These are phyloP conservation scores for Eucalyptus erythrocorys DNA, from an alignment of 345 rosid genomes.

Conservation along the genomic window DNA sequence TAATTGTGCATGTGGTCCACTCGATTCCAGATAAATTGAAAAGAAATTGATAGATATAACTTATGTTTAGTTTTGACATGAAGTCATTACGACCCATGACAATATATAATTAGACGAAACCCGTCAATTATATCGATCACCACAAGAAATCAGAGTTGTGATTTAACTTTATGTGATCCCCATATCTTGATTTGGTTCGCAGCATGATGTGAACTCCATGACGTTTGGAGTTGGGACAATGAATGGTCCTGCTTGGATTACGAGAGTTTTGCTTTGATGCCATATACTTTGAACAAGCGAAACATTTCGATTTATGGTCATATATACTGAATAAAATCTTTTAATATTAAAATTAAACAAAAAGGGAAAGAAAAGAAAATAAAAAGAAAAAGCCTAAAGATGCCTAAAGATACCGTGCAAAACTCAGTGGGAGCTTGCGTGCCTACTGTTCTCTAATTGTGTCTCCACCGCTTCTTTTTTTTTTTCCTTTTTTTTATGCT, in stretches of 20 bases:
- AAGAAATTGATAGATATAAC: no score
- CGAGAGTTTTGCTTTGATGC: background rate
- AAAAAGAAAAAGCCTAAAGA: background rate
- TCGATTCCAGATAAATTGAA: no score
- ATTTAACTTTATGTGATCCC: no score
- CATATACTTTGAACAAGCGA: background rate
- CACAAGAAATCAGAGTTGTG: no score
- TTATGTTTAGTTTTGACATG: no score
- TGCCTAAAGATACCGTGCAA: background rate
- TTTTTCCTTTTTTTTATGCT: fast-evolving
- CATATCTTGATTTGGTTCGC: background rate
- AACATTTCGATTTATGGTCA: background rate
- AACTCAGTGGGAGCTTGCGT: background rate
- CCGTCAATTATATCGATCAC: no score
- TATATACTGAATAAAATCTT: background rate
- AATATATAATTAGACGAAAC: no score
- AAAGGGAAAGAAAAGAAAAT: background rate
- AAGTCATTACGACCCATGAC: no score
- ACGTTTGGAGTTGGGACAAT: background rate
- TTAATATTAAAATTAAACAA: background rate
- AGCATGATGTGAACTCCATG: background rate
- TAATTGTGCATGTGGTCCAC: no score
- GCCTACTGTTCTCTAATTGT: background rate
- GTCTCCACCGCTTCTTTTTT: background rate
- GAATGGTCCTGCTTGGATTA: background rate